Evolutionary conservation across 805 yeast genomes (phyloP), one percentile per base, ranked within the genome.

Genomic region (Hermanozyma aechmeae): DNA sequence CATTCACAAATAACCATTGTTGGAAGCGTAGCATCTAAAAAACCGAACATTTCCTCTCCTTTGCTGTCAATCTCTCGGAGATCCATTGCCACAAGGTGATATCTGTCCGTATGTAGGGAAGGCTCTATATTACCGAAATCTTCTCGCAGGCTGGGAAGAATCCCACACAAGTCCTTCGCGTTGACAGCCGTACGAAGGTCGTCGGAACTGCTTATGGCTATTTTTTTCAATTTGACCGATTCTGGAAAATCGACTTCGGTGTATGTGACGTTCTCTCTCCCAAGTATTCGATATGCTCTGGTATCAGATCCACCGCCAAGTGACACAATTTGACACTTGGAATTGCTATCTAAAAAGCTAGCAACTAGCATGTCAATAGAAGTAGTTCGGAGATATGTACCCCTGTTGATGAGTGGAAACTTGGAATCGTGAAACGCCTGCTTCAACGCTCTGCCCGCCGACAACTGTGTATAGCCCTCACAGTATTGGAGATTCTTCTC

Each of bases 241-340:
- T 56, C 69, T 7, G 68, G 67, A 44, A 80, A 79, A 50, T 81
- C 93, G 14, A 78, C 45, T 45, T 81, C 93, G 35, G 68, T 61
- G 41, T 75, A 74, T 2, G 41, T 43, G 19, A 77, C 37, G 23
- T 43, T 30, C 4, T 42, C 34, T 7, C 34, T 21, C 5, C 55
- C 45, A 23, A 80, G 48, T 11, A 74, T 35, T 7, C 60, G 50
- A 46, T 81, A 79, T 11, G 70, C 65, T 30, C 89, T 48, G 0
- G 92, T 79, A 43, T 82, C 93, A 11, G 83, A 77, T 4, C 93
- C 93, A 2, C 87, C 78, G 0, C 93, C 93, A n/a, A 81, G 46
- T 1, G 85, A 78, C 1, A 82, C 54, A 11, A 81, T 65, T 45
- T 79, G 79, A 26, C 71, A 52, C 13, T 30, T 25, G 3, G 15